Percentiles rank a stretch among this genome's conserved stretches.
phyloP scores from a whole-genome alignment of 768 basidiomycete species.

The Lactarius deliciosus region DNA sequence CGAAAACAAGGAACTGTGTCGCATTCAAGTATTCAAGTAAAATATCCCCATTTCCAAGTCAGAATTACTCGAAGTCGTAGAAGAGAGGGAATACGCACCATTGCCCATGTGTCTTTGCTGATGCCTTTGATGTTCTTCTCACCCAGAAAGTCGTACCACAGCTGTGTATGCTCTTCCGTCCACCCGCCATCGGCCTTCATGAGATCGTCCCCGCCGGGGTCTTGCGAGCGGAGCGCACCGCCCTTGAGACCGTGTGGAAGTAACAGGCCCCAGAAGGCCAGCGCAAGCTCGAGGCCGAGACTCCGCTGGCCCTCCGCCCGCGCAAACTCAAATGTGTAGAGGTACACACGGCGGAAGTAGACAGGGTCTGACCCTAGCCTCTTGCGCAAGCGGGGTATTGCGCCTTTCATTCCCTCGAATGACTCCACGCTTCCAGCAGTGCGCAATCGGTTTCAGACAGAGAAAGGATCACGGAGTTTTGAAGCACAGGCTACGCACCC shows the following conservation, averaged over 20 bases:
- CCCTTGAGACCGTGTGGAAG: constrained; percentile 68
- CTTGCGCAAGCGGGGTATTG: constrained; percentile 53
- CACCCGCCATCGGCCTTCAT: constrained; percentile 50
- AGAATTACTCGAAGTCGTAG: constrained; percentile 2
- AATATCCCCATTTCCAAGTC: constrained; percentile 2
- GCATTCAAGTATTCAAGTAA: not conserved
- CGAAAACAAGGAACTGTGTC: constrained; percentile 72
- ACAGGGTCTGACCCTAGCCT: constrained; percentile 61
- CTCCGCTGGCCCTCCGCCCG: constrained; percentile 75
- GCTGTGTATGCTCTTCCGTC: constrained; percentile 57
- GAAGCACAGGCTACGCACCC: constrained; percentile 47
- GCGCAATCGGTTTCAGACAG: not conserved
- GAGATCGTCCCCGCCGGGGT: constrained; percentile 46
- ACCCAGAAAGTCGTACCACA: constrained; percentile 80
- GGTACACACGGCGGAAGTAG: constrained; percentile 80
- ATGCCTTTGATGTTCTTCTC: constrained; percentile 70
- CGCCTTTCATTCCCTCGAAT: constrained; percentile 55
- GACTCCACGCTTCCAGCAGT: constrained; percentile 57
- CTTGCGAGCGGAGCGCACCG: constrained; percentile 53
- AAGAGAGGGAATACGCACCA: constrained; percentile 52
- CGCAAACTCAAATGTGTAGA: constrained; percentile 78
- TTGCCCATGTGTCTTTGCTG: constrained; percentile 86
- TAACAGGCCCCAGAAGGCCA: constrained; percentile 76
- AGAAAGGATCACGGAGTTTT: not conserved
- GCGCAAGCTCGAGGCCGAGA: constrained; percentile 67